Conservation (phyloP, 2,329 filamentous ascomycete genomes). For the Diplodia mutila region DNA sequence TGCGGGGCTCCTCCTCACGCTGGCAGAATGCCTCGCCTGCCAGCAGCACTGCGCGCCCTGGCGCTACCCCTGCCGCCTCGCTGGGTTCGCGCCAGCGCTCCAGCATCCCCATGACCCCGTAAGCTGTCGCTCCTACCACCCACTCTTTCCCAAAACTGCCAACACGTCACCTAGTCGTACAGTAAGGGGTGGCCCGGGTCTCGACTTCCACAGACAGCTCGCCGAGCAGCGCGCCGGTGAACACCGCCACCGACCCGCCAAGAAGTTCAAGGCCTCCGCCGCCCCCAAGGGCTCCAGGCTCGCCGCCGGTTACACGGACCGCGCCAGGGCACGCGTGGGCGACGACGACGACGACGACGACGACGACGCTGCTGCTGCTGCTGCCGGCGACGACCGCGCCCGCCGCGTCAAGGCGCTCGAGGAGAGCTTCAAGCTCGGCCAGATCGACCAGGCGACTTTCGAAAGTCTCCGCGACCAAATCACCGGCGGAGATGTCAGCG, state of each 20-base stretch:
- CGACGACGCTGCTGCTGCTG: constrained; percentile 53
- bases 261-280: constrained; percentile 74
- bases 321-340: constrained; percentile 66
- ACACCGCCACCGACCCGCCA: constrained; percentile 52
- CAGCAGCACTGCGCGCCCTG: constrained; percentile 27
- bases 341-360: constrained; percentile 56
- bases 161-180: constrained; percentile 59
- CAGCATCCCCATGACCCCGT: constrained; percentile 95
- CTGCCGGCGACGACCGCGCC: constrained; percentile 60
- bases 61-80: constrained; percentile 47
- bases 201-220: constrained; percentile 82
- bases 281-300: constrained; percentile 83
- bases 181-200: constrained; percentile 57
- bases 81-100: constrained; percentile 78
- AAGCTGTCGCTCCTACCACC: constrained; percentile 42
- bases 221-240: constrained; percentile 63
- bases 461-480: constrained; percentile 75
- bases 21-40: constrained; percentile 37
- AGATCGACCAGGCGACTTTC: constrained; percentile 81
- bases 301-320: constrained; percentile 80
- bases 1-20: constrained; percentile 59
- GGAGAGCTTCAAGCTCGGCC: constrained; percentile 77
- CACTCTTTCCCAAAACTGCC: neutral
- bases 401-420: constrained; percentile 77
- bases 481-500: constrained; percentile 76